phyloP scores from a whole-genome alignment of 768 basidiomycete genomes.

The Dentipellis sp. region DNA sequence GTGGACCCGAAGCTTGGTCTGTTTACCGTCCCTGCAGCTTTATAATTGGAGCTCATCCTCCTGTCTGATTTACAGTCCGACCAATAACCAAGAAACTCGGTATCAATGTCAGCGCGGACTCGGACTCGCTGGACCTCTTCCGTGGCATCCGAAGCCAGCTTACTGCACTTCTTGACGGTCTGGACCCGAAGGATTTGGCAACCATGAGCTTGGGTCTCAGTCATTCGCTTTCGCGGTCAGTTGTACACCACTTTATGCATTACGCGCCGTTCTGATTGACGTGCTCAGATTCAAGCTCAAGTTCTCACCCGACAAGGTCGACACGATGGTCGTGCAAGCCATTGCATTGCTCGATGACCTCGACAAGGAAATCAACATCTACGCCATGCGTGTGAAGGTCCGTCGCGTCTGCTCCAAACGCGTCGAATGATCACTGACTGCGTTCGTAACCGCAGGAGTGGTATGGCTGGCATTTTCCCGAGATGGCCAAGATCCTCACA shows the following conservation, averaged over 20 bases:
- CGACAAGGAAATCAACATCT: slow-evolving; percentile 99
- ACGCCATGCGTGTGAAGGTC: slow-evolving; percentile 98
- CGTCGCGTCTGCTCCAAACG: neutral
- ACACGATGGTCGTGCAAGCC: slow-evolving; percentile 99
- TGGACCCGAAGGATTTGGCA: slow-evolving; percentile 88
- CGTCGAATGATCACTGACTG: too few relatives aligned
- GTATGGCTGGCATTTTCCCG: slow-evolving; percentile 99
- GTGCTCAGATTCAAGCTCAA: slow-evolving; percentile 89
- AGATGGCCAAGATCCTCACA: slow-evolving; percentile 96
- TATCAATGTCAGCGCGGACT: slow-evolving; percentile 72
- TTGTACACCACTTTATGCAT: slow-evolving; percentile 1
- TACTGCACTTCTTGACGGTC: slow-evolving; percentile 75
- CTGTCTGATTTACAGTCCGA: slow-evolving; percentile 3
- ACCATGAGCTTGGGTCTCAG: slow-evolving; percentile 98
- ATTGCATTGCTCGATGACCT: slow-evolving; percentile 96
- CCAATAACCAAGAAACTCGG: slow-evolving; percentile 91
- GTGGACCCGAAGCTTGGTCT: slow-evolving; percentile 85
- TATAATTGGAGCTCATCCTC: neutral
- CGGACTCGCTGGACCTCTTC: slow-evolving; percentile 71
- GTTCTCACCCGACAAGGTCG: slow-evolving; percentile 99
- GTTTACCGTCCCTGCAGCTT: slow-evolving; percentile 19
- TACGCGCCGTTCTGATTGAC: neutral
- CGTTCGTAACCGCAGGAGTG: slow-evolving; percentile 64
- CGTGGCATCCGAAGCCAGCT: slow-evolving; percentile 92
- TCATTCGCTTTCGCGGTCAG: slow-evolving; percentile 89